Evolutionary conservation across 2,329 filamentous ascomycete species (phyloP).

Genomic region (Scedosporium minutisporum): DNA sequence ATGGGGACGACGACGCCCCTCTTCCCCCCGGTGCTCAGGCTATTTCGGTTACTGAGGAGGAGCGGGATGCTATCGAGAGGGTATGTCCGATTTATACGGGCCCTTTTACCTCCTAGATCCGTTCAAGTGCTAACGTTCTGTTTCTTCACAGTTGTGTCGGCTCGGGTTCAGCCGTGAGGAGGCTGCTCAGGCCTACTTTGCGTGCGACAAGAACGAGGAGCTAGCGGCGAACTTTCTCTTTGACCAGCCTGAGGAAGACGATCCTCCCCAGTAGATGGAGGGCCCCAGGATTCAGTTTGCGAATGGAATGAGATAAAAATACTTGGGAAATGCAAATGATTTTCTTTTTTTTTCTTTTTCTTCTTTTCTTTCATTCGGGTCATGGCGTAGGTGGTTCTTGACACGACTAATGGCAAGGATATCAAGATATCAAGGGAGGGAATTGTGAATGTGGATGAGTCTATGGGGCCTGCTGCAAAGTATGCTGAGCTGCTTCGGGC

Average conservation of each 20-base stretch:
- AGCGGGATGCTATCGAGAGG: slow-evolving; percentile 92
- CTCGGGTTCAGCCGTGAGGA: slow-evolving; percentile 88
- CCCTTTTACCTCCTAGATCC: background rate
- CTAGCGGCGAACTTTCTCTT: slow-evolving; percentile 96
- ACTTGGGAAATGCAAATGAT: slow-evolving; percentile 1
- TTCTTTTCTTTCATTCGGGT: background rate
- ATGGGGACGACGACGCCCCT: slow-evolving; percentile 71
- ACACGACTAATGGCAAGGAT: background rate
- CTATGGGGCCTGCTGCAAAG: no score
- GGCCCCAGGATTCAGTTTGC: background rate
- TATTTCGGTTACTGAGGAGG: slow-evolving; percentile 89
- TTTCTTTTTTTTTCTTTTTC: background rate
- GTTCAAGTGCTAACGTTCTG: background rate
- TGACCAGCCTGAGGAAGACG: slow-evolving; percentile 85
- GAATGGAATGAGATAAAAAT: background rate
- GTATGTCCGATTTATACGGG: slow-evolving; percentile 32
- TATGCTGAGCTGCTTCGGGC: background rate
- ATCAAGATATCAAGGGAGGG: background rate
- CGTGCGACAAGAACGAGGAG: slow-evolving; percentile 99
- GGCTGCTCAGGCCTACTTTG: slow-evolving; percentile 97
- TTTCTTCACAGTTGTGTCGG: slow-evolving; percentile 60
- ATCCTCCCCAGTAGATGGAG: slow-evolving; percentile 15
- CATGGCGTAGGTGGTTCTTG: background rate
- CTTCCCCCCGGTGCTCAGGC: slow-evolving; percentile 81
- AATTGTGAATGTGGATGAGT: background rate